Percentiles rank a stretch among this genome's conserved stretches.
Evolutionary conservation across 345 rosid species (phyloP).

Genomic region (Stellera chamaejasme): DNA sequence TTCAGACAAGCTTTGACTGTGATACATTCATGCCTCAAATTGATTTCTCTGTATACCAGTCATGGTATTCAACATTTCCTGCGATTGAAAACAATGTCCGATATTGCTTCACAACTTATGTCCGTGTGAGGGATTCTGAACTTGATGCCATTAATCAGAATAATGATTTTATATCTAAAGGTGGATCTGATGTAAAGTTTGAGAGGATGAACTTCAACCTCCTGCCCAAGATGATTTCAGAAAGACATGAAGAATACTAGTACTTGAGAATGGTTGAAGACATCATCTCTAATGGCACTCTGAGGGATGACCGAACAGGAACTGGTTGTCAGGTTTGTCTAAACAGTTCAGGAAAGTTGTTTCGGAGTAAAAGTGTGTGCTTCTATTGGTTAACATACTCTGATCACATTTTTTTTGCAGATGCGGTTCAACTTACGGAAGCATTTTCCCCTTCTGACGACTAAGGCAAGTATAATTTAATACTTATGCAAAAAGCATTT

Average conservation of each 20-base stretch:
- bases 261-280: constrained; percentile 64
- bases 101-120: constrained; percentile 54
- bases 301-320: constrained; percentile 72
- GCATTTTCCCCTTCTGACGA: constrained; percentile 79
- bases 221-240: constrained; percentile 69
- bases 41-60: constrained; percentile 62
- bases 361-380: not conserved
- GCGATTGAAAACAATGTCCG: too few species aligned
- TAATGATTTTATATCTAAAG: too few species aligned
- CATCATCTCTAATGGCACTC: constrained; percentile 50
- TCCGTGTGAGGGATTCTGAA: constrained; percentile 45
- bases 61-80: constrained; percentile 23
- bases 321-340: constrained; percentile 73
- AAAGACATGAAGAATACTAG: constrained; percentile 67
- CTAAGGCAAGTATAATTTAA: constrained; percentile 44
- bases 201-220: constrained; percentile 51
- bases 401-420: constrained; percentile 22
- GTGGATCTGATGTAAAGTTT: constrained; percentile 18
- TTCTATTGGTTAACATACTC: not conserved
- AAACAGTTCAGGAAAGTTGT: too few species aligned
- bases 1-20: constrained; percentile 62
- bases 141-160: too few species aligned
- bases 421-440: constrained; percentile 78
- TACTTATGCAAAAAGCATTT: not conserved
- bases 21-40: constrained; percentile 79